Percentiles rank a stretch among this genome's conserved stretches.
phyloP scores from a whole-genome alignment of 106 monocot species.

The Triglochin maritima region DNA sequence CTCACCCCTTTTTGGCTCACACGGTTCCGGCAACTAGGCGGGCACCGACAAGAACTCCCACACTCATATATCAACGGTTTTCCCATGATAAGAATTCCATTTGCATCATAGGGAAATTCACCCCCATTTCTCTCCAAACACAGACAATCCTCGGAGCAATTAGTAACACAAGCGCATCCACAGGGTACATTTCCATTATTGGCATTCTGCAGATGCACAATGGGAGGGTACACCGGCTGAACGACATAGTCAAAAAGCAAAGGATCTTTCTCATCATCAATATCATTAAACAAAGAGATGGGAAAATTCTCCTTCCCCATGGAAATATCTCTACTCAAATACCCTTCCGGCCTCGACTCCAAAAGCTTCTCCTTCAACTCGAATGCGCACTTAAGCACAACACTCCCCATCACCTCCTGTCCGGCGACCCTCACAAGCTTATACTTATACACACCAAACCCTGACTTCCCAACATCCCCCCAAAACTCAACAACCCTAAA shows the following conservation, averaged over 20 bases:
- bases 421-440: constrained; percentile 12
- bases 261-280: constrained; percentile 72
- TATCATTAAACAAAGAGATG: constrained; percentile 58
- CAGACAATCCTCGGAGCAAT: constrained; percentile 46
- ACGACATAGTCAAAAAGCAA: constrained; percentile 57
- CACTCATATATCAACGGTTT: constrained; percentile 85
- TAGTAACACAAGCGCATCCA: constrained; percentile 46
- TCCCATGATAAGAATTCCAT: constrained; percentile 57
- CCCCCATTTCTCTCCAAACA: constrained; percentile 67
- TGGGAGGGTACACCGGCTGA: constrained; percentile 34
- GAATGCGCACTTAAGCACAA: constrained; percentile 12
- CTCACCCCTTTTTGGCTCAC: constrained; percentile 70
- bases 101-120: constrained; percentile 60
- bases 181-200: not conserved
- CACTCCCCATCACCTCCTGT: constrained; percentile 21
- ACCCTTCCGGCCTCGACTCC: constrained; percentile 37
- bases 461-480: constrained; percentile 20
- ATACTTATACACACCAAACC: constrained; percentile 24
- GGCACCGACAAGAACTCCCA: constrained; percentile 55
- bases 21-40: constrained; percentile 55
- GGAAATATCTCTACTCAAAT: constrained; percentile 57
- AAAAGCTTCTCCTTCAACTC: constrained; percentile 48
- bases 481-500: constrained; percentile 14
- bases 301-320: constrained; percentile 50
- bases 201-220: constrained; percentile 18